These are phyloP conservation scores for Penicillium bovifimosum DNA, from an alignment of 495 filamentous ascomycete species.

Conservation along the genomic window DNA sequence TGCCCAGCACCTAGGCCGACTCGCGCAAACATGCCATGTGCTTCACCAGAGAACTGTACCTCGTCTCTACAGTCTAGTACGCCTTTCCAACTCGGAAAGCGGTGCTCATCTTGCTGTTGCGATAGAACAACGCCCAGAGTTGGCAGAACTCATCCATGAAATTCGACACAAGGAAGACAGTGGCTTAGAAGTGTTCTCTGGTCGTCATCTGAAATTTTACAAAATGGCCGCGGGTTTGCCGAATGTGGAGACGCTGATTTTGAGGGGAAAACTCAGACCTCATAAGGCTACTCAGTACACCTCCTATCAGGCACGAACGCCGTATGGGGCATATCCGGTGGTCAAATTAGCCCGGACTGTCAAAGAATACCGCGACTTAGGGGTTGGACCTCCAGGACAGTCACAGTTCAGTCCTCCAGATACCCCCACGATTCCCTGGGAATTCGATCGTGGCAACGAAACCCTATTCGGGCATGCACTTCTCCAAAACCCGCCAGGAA, in stretches of 20 bases:
- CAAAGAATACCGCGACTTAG: not conserved
- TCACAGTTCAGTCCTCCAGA: not conserved
- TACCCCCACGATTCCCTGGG: not conserved
- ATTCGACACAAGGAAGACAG: not conserved
- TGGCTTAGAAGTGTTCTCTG: not conserved
- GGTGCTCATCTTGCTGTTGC: slow-evolving; percentile 5
- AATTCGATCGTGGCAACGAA: not conserved
- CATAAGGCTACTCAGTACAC: not conserved
- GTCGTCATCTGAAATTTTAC: not conserved
- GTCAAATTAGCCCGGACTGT: not conserved
- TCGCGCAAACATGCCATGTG: not conserved
- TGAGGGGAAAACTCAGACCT: not conserved
- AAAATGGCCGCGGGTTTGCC: not conserved
- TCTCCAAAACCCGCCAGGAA: not conserved
- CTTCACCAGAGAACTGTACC: not conserved
- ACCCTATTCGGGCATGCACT: not conserved
- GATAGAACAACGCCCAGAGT: not conserved
- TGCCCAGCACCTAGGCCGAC: not conserved
- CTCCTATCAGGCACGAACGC: not conserved
- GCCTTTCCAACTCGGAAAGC: not conserved
- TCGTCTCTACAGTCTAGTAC: not conserved
- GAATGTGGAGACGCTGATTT: not conserved
- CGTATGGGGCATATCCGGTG: too few relatives aligned
- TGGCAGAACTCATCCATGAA: not conserved
- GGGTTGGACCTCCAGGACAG: not conserved